A percentile compares a stretch with the other conserved stretches of the same genome.
phyloP scores from a whole-genome alignment of 2,329 filamentous ascomycete genomes.

The Rutstroemia sp. region DNA sequence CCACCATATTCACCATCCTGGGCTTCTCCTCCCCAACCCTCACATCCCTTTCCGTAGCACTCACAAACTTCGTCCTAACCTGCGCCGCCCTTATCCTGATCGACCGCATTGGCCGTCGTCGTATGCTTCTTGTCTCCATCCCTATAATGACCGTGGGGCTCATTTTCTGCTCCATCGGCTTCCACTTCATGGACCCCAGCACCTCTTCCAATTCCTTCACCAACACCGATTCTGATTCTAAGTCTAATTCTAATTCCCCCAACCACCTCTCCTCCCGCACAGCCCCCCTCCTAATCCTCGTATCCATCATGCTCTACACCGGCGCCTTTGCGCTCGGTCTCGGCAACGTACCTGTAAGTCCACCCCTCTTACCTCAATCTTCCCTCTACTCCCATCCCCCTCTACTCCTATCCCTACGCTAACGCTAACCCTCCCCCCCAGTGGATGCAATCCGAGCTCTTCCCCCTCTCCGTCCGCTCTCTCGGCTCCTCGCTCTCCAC shows the following conservation, averaged over 20 bases:
- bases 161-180: slow-evolving; percentile 62
- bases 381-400: too few species aligned
- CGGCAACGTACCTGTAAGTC: slow-evolving; percentile 64
- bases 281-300: slow-evolving; percentile 53
- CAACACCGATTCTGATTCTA: slow-evolving; percentile 14
- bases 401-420: too few species aligned
- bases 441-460: slow-evolving; percentile 94
- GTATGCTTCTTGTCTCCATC: slow-evolving; percentile 74
- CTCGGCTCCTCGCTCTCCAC: slow-evolving; percentile 68
- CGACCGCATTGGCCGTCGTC: slow-evolving; percentile 70
- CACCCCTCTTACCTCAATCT: too few species aligned
- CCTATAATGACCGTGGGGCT: slow-evolving; percentile 77
- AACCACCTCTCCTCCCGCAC: slow-evolving; percentile 21
- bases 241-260: slow-evolving; percentile 22
- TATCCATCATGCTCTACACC: slow-evolving; percentile 76
- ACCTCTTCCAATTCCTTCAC: slow-evolving; percentile 12
- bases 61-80: slow-evolving; percentile 78
- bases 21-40: slow-evolving; percentile 74
- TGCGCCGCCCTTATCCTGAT: slow-evolving; percentile 68
- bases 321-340: slow-evolving; percentile 80
- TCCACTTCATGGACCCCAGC: slow-evolving; percentile 46
- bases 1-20: slow-evolving; percentile 71
- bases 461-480: slow-evolving; percentile 67
- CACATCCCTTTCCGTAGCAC: slow-evolving; percentile 70
- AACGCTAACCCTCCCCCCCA: too few species aligned